Evolutionary conservation across 1,139 yeast genomes (phyloP), one percentile per base, ranked within the genome.

Genomic region (Yamadazyma spencermartinsiae): DNA sequence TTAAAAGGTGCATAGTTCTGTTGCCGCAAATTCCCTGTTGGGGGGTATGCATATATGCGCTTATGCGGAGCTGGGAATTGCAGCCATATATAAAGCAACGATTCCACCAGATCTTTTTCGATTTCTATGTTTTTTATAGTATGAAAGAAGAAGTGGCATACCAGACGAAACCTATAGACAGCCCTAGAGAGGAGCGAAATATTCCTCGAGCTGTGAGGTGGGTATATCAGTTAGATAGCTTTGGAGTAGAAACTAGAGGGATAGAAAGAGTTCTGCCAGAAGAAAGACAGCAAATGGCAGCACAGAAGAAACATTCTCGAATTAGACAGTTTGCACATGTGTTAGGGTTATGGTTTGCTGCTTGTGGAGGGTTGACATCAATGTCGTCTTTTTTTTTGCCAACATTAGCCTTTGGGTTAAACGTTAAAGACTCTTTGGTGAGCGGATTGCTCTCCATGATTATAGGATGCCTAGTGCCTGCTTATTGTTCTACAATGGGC

Each of bases 231-330:
- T 48, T 71, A 21, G 76, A 72, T 48, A 51, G 65, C 3, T 50
- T 67, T 23, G 77, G 94, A 1, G 85, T 86, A 1, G 96, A 89
- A 58, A 68, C 82, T 2, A 72, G 92, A 49, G 96, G 96, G 37
- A 84, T 89, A 35, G 90, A 86, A 48, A 68, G 96, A 46, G 79
- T 86, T 21, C 65, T 76, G 34, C 86, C 95, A 0, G 71, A 80
- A 44, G 88, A 86, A 44, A 68, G 96, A 45, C 70, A 81, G 18
- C 19, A 14, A 1, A 11, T 33, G 15, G 41, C 36, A 10, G 4
- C 6, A 12, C 25, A 11, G 5, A 34, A 34, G 18, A 27, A 27
- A 9, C 63, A 74, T 4, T 72, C 76, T 30, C 65, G 66, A 31
- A 41, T 56, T 16, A 66, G 68, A 33, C 82, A 80, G 41, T 68